A percentile compares a stretch with the other conserved stretches of the same genome.
Evolutionary conservation across 2,329 filamentous ascomycete genomes (phyloP).

Genomic region (Septoria linicola): DNA sequence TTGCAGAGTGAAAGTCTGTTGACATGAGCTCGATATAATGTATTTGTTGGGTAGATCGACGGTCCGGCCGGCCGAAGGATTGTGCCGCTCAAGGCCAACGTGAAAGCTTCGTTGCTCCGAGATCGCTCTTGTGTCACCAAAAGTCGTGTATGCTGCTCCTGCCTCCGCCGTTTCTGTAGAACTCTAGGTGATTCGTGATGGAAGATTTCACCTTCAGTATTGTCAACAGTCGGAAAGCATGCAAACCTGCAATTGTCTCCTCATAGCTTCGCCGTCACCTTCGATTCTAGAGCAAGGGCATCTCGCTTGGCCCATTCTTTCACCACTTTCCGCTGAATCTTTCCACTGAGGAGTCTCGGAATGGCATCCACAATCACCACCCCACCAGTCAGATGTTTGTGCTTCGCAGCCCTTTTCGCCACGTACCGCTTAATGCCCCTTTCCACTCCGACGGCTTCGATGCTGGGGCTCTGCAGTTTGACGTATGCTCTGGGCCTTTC

Average conservation of each 20-base stretch:
- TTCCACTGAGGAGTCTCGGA: conserved; percentile 13
- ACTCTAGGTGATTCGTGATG: too few species aligned
- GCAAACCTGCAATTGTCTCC: too few species aligned
- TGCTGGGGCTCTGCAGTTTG: conserved; percentile 37
- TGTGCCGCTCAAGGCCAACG: too few species aligned
- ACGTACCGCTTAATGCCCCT: conserved; percentile 9
- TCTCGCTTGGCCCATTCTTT: conserved; percentile 18
- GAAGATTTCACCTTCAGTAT: too few species aligned
- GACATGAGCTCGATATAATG: too few species aligned
- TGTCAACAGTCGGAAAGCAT: too few species aligned
- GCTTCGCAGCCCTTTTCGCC: conserved; percentile 11
- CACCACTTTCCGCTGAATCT: conserved; percentile 16
- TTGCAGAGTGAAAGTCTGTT: background rate
- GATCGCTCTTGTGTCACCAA: too few species aligned
- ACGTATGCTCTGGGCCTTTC: conserved; percentile 57
- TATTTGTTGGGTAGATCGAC: too few species aligned
- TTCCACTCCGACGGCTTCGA: background rate
- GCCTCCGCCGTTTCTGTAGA: too few species aligned
- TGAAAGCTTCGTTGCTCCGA: too few species aligned
- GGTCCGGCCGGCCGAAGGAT: too few species aligned
- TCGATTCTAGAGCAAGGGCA: background rate
- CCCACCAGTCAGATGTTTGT: conserved; percentile 15
- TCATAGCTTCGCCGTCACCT: conserved; percentile 5
- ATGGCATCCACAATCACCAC: conserved; percentile 14
- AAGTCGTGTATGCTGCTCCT: too few species aligned